Conservation (phyloP, 1,139 yeast species). For the Blastobotrys apis region DNA sequence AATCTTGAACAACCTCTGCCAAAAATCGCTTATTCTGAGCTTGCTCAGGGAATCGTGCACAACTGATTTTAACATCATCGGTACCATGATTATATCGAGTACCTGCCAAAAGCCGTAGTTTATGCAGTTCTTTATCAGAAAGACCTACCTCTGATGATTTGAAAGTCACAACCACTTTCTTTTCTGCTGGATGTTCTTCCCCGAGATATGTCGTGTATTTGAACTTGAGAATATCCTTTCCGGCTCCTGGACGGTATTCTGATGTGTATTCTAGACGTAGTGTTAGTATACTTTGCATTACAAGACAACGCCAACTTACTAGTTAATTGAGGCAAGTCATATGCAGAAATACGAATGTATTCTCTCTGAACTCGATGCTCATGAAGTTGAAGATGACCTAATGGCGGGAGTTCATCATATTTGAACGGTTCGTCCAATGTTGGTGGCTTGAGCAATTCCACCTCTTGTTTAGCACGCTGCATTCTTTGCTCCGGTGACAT, state of each 20-base stretch:
- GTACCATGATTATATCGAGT: slow-evolving; percentile 63
- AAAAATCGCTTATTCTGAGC: slow-evolving; percentile 80
- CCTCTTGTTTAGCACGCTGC: slow-evolving; percentile 20
- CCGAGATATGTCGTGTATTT: slow-evolving; percentile 72
- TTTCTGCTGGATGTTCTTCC: slow-evolving; percentile 65
- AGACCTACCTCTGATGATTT: slow-evolving; percentile 43
- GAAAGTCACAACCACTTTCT: slow-evolving; percentile 62
- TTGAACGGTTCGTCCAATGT: slow-evolving; percentile 38
- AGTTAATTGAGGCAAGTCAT: slow-evolving; percentile 81
- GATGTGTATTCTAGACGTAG: slow-evolving; percentile 49
- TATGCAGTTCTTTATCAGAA: slow-evolving; percentile 53
- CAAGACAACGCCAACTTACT: too few species aligned
- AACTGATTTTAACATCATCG: slow-evolving; percentile 57
- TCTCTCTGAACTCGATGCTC: slow-evolving; percentile 58
- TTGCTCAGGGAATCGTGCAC: slow-evolving; percentile 64
- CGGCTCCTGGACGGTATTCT: slow-evolving; percentile 42
- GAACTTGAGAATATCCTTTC: slow-evolving; percentile 52
- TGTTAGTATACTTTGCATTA: neutral
- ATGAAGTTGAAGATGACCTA: slow-evolving; percentile 56
- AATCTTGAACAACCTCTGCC: slow-evolving; percentile 56
- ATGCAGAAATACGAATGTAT: slow-evolving; percentile 79
- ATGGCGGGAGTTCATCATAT: slow-evolving; percentile 57
- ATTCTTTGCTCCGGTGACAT: slow-evolving; percentile 22
- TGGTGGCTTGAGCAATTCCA: slow-evolving; percentile 23
- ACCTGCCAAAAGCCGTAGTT: slow-evolving; percentile 75